Conservation (phyloP, 73 alveolate species). For the Tetrahymena borealis region DNA sequence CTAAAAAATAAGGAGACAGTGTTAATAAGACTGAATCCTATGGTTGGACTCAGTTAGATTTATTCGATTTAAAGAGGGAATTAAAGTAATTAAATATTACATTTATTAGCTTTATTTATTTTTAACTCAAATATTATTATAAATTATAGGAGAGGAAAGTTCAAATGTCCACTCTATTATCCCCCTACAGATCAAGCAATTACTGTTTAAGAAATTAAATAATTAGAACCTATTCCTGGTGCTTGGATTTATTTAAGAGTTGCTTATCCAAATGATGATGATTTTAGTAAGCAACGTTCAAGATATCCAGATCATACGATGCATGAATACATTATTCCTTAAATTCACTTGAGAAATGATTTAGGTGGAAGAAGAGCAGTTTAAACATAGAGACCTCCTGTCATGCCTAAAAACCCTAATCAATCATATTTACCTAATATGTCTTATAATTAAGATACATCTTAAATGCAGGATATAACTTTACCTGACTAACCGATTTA, state of each 20-base stretch:
- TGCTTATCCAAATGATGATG: constrained; percentile 45
- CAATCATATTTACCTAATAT: neutral
- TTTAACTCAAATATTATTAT: neutral
- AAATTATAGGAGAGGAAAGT: constrained; percentile 28
- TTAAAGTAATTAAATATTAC: constrained; percentile 1
- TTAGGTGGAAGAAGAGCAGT: constrained; percentile 13
- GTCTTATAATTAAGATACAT: neutral
- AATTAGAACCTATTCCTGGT: constrained; percentile 45
- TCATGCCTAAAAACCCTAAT: neutral
- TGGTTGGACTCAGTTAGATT: constrained; percentile 42
- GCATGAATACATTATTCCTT: constrained; percentile 33
- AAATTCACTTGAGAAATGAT: constrained; percentile 32
- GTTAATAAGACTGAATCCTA: constrained; percentile 24
- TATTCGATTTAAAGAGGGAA: constrained; percentile 36
- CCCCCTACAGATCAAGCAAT: constrained; percentile 41
- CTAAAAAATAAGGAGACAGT: constrained; percentile 28
- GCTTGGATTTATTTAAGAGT: constrained; percentile 41
- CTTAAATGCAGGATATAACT: neutral
- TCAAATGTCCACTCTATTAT: constrained; percentile 34
- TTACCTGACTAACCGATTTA: neutral
- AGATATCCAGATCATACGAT: constrained; percentile 44
- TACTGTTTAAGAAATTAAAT: constrained; percentile 21
- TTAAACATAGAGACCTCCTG: neutral
- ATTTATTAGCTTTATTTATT: neutral
- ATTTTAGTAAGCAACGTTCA: constrained; percentile 27